Evolutionary conservation across 495 filamentous ascomycete species (phyloP), one percentile per base, ranked within the genome.

Genomic region (Neurospora sp.): DNA sequence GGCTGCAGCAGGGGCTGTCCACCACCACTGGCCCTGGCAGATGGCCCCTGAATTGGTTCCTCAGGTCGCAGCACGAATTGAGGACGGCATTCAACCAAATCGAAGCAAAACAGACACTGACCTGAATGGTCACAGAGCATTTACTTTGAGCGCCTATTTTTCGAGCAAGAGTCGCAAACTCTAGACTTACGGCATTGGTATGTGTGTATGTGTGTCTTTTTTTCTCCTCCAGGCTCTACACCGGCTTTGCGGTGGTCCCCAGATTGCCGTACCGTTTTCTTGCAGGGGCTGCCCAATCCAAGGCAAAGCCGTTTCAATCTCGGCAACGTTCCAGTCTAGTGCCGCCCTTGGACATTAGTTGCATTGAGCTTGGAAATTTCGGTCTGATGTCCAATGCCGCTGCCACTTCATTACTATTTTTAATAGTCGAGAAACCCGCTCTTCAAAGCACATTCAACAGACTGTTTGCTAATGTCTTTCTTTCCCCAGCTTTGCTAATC

Each of bases 251-350:
- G 45, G 70, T 72, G 34, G 69, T 45, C 59, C 71, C 39, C 28
- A 66, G 17, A 45, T 69, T 38, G 42, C 43, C 40, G 71, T 59
- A 59, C 71, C 71, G 31, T 69, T 40, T 69, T 59, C 54, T 71
- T 39, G 71, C 28, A 59, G 73, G 62, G 37, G 42, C 31, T 45
- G 39, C 28, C 28, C 54, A 62, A 71, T 43, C 77, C 75, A 76
- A 74, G 76, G 73, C 76, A 74, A 76, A 77, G 76, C 81, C 78
- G 78, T 82, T 82, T 81, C 79, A 80, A 82, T 82, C 76, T 82
- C 81, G 81, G 79, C 81, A 81, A 74, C 76, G 80, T 82, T 81
- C 78, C 81, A 82, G 79, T 77, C 81, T 82, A 82, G 79, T 78
- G 59, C 81, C 75, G 43, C 72, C 78, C 80, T 71, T 74, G 77